Evolutionary conservation across 192 early-diverging fungal genomes (phyloP).

Genomic region (Backusella macrospora): DNA sequence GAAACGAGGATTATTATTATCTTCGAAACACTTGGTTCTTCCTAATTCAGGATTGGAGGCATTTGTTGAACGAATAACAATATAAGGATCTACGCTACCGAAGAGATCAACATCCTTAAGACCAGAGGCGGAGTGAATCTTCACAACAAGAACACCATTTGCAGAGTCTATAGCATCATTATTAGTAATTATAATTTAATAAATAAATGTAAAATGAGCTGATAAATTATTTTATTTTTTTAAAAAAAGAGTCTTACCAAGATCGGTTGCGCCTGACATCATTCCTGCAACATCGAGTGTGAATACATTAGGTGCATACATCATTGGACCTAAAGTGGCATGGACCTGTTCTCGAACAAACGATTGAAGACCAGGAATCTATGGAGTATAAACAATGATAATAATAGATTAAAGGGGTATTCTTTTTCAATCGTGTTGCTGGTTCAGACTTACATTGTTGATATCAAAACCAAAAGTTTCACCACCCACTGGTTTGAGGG

Average conservation of each 20-base stretch:
- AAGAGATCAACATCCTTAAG: conserved; percentile 88
- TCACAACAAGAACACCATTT: conserved; percentile 85
- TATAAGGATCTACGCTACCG: conserved; percentile 90
- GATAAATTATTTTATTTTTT: conserved; percentile 2
- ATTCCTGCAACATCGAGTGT: conserved; percentile 78
- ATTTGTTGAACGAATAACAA: conserved; percentile 67
- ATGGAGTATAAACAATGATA: conserved; percentile 18
- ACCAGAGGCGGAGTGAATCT: conserved; percentile 76
- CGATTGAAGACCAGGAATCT: conserved; percentile 80
- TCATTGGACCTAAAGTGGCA: conserved; percentile 76
- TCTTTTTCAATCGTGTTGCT: background rate
- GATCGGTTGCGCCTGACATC: conserved; percentile 64
- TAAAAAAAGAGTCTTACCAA: conserved; percentile 37
- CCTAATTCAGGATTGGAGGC: conserved; percentile 61
- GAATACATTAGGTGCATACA: conserved; percentile 83
- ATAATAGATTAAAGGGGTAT: conserved; percentile 8
- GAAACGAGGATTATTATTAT: conserved; percentile 87
- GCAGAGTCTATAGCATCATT: conserved; percentile 56
- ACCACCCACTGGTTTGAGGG: conserved; percentile 86
- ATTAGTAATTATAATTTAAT: background rate
- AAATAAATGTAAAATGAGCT: background rate
- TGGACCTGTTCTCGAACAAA: conserved; percentile 79
- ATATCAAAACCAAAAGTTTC: conserved; percentile 86
- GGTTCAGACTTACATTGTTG: conserved; percentile 62
- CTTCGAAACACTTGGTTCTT: conserved; percentile 66